A percentile compares a stretch with the other conserved stretches of the same genome.
phyloP scores from a whole-genome alignment of 2,329 filamentous ascomycete genomes.

The Diaporthe sp. region DNA sequence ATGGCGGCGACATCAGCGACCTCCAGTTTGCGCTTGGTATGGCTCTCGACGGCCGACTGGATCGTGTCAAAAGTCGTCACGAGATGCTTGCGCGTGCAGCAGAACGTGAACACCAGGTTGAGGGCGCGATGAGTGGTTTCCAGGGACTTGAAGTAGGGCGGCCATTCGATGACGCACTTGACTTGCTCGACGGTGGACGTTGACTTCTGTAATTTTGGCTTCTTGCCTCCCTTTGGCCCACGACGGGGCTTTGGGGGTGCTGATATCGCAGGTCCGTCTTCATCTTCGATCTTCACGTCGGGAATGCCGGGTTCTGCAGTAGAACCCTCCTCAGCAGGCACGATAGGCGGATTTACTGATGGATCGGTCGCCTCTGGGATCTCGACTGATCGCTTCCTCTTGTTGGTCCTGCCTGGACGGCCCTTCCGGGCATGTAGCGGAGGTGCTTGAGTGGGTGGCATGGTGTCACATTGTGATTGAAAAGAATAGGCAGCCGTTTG shows the following conservation, averaged over 20 bases:
- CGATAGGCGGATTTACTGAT: constrained; percentile 1
- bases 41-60: constrained; percentile 84
- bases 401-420: constrained; percentile 15
- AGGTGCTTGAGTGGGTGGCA: constrained; percentile 32
- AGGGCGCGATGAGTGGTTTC: constrained; percentile 85
- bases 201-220: constrained; percentile 35
- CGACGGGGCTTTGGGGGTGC: constrained; percentile 32
- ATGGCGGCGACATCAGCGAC: constrained; percentile 87
- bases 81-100: constrained; percentile 90
- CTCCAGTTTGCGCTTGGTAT: constrained; percentile 78
- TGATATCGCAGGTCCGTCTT: background rate
- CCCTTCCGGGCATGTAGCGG: constrained; percentile 32
- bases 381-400: constrained; percentile 35
- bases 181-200: constrained; percentile 40
- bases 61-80: constrained; percentile 93
- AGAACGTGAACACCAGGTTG: constrained; percentile 95
- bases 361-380: constrained; percentile 37
- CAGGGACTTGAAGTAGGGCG: constrained; percentile 78
- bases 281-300: constrained; percentile 31
- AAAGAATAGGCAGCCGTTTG: background rate
- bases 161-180: constrained; percentile 72
- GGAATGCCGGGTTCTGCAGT: background rate
- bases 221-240: constrained; percentile 37
- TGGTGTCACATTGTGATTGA: constrained; percentile 28
- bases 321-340: background rate